phyloP scores from a whole-genome alignment of 2,329 filamentous ascomycete species.

The Arthrobotrys sinensis region DNA sequence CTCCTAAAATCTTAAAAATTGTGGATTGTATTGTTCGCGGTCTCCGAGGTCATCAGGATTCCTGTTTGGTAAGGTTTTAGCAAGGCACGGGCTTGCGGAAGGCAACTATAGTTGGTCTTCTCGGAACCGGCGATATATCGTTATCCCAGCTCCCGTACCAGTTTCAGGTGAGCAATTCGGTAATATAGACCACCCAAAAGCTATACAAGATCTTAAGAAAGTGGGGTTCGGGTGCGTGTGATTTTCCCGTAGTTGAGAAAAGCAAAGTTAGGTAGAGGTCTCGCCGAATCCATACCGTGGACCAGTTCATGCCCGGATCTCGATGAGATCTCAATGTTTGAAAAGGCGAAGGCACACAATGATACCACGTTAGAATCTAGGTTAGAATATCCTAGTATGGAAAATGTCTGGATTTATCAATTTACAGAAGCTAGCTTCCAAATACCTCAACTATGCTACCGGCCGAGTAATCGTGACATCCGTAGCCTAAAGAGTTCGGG shows the following conservation, averaged over 20 bases:
- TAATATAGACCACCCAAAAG: neutral
- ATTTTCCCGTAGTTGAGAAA: neutral
- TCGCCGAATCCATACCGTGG: constrained; percentile 2
- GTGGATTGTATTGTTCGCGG: constrained; percentile 1
- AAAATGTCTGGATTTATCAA: neutral
- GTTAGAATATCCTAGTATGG: neutral
- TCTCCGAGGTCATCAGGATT: neutral
- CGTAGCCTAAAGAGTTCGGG: neutral
- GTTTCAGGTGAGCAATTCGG: constrained; percentile 12
- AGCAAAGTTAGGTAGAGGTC: neutral
- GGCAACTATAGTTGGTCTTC: constrained; percentile 1
- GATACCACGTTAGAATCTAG: constrained; percentile 14
- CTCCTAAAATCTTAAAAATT: neutral
- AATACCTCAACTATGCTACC: neutral
- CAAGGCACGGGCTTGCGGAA: neutral
- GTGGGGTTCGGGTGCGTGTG: neutral
- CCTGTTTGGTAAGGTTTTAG: neutral
- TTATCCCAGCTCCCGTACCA: constrained; percentile 1
- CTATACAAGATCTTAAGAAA: neutral
- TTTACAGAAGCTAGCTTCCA: neutral
- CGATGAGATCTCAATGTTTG: constrained; percentile 7
- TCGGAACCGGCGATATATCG: neutral
- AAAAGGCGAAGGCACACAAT: constrained; percentile 17
- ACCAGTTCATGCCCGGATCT: neutral
- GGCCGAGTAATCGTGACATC: constrained; percentile 7